Conservation (phyloP, 805 yeast genomes). For the Schizosaccharomyces lindneri region DNA sequence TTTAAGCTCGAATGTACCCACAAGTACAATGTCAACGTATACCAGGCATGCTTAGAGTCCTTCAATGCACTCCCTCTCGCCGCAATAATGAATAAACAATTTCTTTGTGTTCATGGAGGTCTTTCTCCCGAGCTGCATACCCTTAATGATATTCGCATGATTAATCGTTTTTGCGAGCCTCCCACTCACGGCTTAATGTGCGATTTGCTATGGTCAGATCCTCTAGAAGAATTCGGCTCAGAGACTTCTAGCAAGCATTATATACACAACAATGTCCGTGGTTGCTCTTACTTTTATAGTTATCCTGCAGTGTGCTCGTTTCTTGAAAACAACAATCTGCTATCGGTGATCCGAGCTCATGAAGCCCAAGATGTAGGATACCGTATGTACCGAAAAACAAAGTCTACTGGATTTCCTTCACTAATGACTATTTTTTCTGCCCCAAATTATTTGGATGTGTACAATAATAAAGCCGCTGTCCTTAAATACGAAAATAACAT, state of each 20-base stretch:
- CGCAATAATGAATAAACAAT: constrained; percentile 80
- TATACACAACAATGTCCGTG: constrained; percentile 50
- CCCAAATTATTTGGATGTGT: constrained; percentile 78
- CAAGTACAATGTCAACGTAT: constrained; percentile 42
- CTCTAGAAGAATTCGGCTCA: constrained; percentile 66
- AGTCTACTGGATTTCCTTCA: constrained; percentile 68
- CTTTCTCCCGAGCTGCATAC: constrained; percentile 60
- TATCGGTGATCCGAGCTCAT: constrained; percentile 82
- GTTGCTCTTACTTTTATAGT: constrained; percentile 78
- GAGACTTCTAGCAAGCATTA: constrained; percentile 22
- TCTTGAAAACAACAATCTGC: constrained; percentile 46
- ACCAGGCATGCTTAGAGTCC: constrained; percentile 48
- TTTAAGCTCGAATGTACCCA: constrained; percentile 75
- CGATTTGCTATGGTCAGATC: constrained; percentile 90
- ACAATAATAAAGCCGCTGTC: constrained; percentile 87
- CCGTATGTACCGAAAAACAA: constrained; percentile 72
- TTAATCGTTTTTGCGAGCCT: constrained; percentile 73
- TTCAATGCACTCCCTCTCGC: constrained; percentile 78
- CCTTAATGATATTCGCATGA: constrained; percentile 37
- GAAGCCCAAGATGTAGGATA: constrained; percentile 97
- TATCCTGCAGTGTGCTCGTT: constrained; percentile 63
- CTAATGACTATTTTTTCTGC: constrained; percentile 82
- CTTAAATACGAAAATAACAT: constrained; percentile 75
- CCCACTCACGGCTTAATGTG: constrained; percentile 88
- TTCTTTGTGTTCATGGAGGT: constrained; percentile 92